Conservation (phyloP, 1,284 basidiomycete species). For the Termitomyces sp. region DNA sequence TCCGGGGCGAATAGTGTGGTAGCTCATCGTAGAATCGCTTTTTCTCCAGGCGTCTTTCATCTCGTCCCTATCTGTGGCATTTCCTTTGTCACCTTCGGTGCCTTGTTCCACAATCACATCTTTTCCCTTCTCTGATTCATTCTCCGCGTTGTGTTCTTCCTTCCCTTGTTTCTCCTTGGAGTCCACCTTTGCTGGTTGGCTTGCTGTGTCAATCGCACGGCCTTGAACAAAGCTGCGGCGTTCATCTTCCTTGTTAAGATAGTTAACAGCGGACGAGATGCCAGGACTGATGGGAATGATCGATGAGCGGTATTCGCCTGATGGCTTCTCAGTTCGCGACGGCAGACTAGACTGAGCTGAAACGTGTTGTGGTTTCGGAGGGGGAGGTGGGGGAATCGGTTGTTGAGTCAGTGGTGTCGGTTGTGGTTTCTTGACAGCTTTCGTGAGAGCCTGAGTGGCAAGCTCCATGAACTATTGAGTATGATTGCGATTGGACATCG, state of each 20-base stretch:
- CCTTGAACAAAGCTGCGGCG: slow-evolving; percentile 11
- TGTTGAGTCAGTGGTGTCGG: slow-evolving; percentile 5
- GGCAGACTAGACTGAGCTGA: neutral
- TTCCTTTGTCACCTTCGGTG: slow-evolving; percentile 11
- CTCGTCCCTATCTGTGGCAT: slow-evolving; percentile 19
- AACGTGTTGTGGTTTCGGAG: slow-evolving; percentile 18
- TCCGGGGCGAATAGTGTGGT: slow-evolving; percentile 61
- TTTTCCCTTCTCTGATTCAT: slow-evolving; percentile 10
- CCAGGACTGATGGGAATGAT: slow-evolving; percentile 45
- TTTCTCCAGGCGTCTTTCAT: slow-evolving; percentile 64
- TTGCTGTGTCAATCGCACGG: slow-evolving; percentile 8
- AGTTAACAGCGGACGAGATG: slow-evolving; percentile 43
- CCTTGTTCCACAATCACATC: slow-evolving; percentile 21
- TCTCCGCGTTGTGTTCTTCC: slow-evolving; percentile 13
- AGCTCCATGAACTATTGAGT: slow-evolving; percentile 16
- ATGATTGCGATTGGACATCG: neutral
- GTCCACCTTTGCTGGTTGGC: slow-evolving; percentile 21
- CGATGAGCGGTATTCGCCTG: slow-evolving; percentile 30
- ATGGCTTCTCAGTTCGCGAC: slow-evolving; percentile 1
- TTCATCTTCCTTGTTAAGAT: slow-evolving; percentile 33
- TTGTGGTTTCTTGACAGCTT: slow-evolving; percentile 8
- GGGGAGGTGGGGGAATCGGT: slow-evolving; percentile 15
- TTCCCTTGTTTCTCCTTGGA: slow-evolving; percentile 19
- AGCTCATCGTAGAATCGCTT: slow-evolving; percentile 71
- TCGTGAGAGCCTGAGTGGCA: slow-evolving; percentile 19